phyloP scores from a whole-genome alignment of 108 stramenopile species.

The Fistulifera solaris region DNA sequence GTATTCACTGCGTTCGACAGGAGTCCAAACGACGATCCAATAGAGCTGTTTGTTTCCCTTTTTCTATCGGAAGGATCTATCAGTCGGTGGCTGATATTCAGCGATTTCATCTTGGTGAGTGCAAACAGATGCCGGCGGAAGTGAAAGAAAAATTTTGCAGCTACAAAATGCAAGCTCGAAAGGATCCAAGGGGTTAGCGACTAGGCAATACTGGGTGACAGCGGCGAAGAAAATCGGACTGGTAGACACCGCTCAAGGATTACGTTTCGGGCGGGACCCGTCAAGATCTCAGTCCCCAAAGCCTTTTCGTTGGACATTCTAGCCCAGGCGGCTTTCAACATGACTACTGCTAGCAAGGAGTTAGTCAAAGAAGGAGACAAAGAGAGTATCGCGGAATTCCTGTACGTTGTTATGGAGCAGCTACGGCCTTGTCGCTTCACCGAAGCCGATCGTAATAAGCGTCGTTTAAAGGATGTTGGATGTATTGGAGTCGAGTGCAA shows the following conservation, averaged over 20 bases:
- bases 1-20: constrained; percentile 41
- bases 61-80: constrained; percentile 78
- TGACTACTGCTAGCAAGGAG: constrained; percentile 30
- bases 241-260: constrained; percentile 64
- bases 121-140: constrained; percentile 64
- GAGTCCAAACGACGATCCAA: constrained; percentile 72
- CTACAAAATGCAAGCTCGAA: constrained; percentile 78
- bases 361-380: constrained; percentile 76
- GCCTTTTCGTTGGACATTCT: constrained; percentile 61
- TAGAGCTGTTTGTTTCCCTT: constrained; percentile 84
- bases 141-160: constrained; percentile 51
- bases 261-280: constrained; percentile 73
- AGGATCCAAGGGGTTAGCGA: constrained; percentile 82
- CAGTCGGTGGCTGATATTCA: constrained; percentile 88
- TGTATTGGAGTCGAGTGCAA: constrained; percentile 88
- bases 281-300: constrained; percentile 30
- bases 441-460: constrained; percentile 85
- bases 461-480: constrained; percentile 78
- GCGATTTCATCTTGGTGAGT: constrained; percentile 78
- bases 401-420: constrained; percentile 85
- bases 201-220: constrained; percentile 79
- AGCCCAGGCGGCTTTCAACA: constrained; percentile 65
- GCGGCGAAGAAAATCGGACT: constrained; percentile 82
- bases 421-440: constrained; percentile 83
- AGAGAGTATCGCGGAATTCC: constrained; percentile 74